Percentiles rank a stretch among this genome's conserved stretches.
These are phyloP conservation scores for Pestalotiopsis fici DNA, from an alignment of 2,329 filamentous ascomycete species.

Conservation along the genomic window DNA sequence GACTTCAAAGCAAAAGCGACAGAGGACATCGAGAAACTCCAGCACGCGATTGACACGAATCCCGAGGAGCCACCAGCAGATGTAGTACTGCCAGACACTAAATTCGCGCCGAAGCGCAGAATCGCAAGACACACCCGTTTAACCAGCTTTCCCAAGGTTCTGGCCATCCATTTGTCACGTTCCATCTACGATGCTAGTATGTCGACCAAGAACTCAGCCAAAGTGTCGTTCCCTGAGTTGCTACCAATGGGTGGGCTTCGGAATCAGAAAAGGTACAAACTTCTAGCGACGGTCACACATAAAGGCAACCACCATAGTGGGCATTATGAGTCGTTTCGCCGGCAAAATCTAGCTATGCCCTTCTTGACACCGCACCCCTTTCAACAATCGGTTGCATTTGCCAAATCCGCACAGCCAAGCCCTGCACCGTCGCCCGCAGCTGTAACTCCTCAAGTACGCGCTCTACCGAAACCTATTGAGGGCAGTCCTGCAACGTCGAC, in stretches of 20 bases:
- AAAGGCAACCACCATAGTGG: constrained; percentile 95
- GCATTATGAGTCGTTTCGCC: constrained; percentile 94
- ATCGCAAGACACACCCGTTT: constrained; percentile 90
- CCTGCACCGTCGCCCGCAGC: constrained; percentile 22
- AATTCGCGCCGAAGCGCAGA: constrained; percentile 74
- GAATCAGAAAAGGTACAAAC: constrained; percentile 76
- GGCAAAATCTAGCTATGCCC: constrained; percentile 77
- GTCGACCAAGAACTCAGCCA: constrained; percentile 92
- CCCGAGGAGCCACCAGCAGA: constrained; percentile 76
- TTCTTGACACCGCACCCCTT: constrained; percentile 84
- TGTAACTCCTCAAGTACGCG: constrained; percentile 47
- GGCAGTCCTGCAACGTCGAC: constrained; percentile 47
- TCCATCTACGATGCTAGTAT: constrained; percentile 83
- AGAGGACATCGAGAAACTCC: constrained; percentile 64
- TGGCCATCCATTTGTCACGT: constrained; percentile 89
- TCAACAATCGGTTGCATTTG: constrained; percentile 73
- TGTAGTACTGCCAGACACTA: constrained; percentile 73
- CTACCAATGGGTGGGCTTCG: constrained; percentile 79
- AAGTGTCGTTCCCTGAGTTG: constrained; percentile 89
- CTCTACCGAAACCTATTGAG: constrained; percentile 32
- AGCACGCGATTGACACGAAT: constrained; percentile 72
- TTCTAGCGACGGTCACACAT: constrained; percentile 87
- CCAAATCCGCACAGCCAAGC: constrained; percentile 55
- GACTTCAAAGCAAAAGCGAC: constrained; percentile 52
- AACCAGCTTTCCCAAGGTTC: constrained; percentile 82